phyloP scores from a whole-genome alignment of 179 eudicot genomes.

The Pouteria campechiana region DNA sequence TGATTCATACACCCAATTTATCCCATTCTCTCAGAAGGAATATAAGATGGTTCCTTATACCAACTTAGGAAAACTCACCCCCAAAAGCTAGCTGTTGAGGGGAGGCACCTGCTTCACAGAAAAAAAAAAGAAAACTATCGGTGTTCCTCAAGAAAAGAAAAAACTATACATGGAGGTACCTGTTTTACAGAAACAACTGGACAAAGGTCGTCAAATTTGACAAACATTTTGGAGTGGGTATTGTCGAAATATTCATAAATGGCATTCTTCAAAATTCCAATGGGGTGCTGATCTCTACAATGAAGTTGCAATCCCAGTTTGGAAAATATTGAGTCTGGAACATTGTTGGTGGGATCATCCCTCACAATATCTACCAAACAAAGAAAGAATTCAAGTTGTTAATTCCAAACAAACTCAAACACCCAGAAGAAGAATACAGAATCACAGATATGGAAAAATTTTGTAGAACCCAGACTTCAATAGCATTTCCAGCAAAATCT shows the following conservation, averaged over 20 bases:
- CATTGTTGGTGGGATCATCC: slow-evolving; percentile 86
- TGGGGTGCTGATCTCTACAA: slow-evolving; percentile 65
- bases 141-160: too few relatives aligned
- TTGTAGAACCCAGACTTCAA: neutral
- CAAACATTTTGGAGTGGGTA: slow-evolving; percentile 56
- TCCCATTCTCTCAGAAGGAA: too few relatives aligned
- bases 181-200: slow-evolving; percentile 67
- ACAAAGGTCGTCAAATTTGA: slow-evolving; percentile 76
- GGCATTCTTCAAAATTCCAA: slow-evolving; percentile 91
- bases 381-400: too few relatives aligned
- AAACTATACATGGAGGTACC: slow-evolving; percentile 28
- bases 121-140: too few relatives aligned
- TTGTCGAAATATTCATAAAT: slow-evolving; percentile 71
- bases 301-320: slow-evolving; percentile 96
- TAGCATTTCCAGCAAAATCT: neutral
- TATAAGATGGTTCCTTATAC: too few relatives aligned
- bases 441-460: neutral
- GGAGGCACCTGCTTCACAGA: too few relatives aligned
- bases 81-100: too few relatives aligned
- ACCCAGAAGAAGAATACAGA: neutral
- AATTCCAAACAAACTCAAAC: neutral
- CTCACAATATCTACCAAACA: slow-evolving; percentile 60
- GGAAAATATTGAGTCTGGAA: slow-evolving; percentile 67
- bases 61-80: too few relatives aligned
- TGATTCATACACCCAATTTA: too few relatives aligned